Percentiles rank a stretch among this genome's conserved stretches.
These are phyloP conservation scores for Sporisorium reilianum DNA, from an alignment of 1,284 basidiomycete species.

Conservation along the genomic window DNA sequence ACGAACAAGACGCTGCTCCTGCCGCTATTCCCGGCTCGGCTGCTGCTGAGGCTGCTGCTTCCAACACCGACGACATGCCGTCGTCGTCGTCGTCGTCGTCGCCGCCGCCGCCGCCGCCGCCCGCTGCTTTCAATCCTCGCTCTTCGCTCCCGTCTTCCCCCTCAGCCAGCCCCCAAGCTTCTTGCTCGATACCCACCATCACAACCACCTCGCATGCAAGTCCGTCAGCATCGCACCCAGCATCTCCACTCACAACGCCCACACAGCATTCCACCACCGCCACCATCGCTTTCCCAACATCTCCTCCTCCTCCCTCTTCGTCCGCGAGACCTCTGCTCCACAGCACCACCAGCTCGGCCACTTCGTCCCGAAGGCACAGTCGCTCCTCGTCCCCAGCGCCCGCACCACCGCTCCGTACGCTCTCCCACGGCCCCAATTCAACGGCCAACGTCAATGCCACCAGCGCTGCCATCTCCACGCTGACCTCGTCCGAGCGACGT, in stretches of 20 bases:
- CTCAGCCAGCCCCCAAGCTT: neutral
- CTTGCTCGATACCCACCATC: constrained; percentile 13
- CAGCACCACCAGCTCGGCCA: constrained; percentile 14
- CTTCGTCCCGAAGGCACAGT: constrained; percentile 28
- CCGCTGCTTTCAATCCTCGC: constrained; percentile 12
- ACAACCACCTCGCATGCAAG: constrained; percentile 6
- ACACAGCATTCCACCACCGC: constrained; percentile 12
- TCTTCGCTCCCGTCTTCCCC: constrained; percentile 18
- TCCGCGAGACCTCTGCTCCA: neutral
- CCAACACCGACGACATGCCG: constrained; percentile 10
- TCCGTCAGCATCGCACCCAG: constrained; percentile 12
- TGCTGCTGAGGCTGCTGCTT: neutral
- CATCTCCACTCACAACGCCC: constrained; percentile 2
- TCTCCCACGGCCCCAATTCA: constrained; percentile 29
- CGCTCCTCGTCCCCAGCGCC: constrained; percentile 42
- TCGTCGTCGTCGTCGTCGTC: constrained; percentile 6
- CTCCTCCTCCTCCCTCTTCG: neutral
- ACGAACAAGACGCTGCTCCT: neutral
- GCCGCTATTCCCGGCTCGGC: constrained; percentile 4
- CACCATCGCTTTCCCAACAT: constrained; percentile 23
- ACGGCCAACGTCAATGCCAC: constrained; percentile 43
- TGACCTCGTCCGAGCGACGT: constrained; percentile 29
- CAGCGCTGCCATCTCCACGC: constrained; percentile 30
- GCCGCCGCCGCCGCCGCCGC: neutral
- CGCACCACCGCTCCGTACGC: constrained; percentile 37